Percentiles rank a stretch among this genome's conserved stretches.
Conservation (phyloP, 345 rosid genomes). For the Psidium guajava region DNA sequence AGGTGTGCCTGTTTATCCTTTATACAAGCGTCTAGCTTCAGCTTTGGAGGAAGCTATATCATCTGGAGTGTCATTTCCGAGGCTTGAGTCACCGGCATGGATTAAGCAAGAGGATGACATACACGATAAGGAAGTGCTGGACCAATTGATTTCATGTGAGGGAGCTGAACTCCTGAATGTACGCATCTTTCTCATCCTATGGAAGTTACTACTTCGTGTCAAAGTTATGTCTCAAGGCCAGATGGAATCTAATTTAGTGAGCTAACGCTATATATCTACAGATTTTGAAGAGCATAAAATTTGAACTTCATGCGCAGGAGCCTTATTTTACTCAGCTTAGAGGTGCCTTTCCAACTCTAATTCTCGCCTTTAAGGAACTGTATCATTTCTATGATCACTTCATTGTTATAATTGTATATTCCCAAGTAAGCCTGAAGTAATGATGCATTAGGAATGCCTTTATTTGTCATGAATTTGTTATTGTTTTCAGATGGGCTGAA, state of each 20-base stretch:
- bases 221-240: not conserved
- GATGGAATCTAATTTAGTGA: not conserved
- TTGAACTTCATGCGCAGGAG: slow-evolving; percentile 70
- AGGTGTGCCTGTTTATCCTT: slow-evolving; percentile 16
- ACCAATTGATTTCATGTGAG: slow-evolving; percentile 13
- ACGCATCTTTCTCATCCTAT: not conserved
- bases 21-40: slow-evolving; percentile 34
- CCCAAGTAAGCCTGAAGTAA: not conserved
- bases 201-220: not conserved
- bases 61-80: slow-evolving; percentile 7
- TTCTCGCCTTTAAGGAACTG: not conserved
- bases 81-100: not conserved
- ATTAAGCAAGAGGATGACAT: not conserved
- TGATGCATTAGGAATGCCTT: not conserved
- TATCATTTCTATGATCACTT: not conserved
- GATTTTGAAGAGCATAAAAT: slow-evolving; percentile 41
- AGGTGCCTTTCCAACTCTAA: slow-evolving; percentile 19
- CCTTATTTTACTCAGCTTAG: slow-evolving; percentile 56
- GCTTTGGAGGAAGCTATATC: slow-evolving; percentile 27
- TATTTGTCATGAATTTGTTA: not conserved
- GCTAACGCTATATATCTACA: slow-evolving; percentile 7
- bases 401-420: not conserved
- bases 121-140: slow-evolving; percentile 11
- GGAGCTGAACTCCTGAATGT: slow-evolving; percentile 32
- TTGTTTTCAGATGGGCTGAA: slow-evolving; percentile 49